Conservation (phyloP, 371 early-diverging fungal genomes). For the Encephalitozoon intestinalis region DNA sequence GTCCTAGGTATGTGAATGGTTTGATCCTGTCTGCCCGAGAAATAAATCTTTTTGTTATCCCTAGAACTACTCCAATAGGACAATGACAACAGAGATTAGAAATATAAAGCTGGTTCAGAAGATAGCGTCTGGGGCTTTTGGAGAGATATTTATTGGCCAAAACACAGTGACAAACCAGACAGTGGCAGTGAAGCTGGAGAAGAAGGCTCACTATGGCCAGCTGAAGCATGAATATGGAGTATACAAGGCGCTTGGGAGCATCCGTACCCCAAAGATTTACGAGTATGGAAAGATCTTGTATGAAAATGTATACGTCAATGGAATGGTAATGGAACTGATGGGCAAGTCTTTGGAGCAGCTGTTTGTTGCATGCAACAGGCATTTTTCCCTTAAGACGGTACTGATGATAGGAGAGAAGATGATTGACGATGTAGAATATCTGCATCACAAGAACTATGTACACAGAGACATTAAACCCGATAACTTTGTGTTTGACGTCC, state of each 20-base stretch:
- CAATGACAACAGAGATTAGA: constrained; percentile 50
- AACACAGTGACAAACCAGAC: constrained; percentile 57
- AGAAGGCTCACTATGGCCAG: constrained; percentile 55
- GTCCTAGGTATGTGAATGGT: background rate
- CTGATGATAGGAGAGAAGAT: constrained; percentile 89
- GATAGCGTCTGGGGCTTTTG: constrained; percentile 95
- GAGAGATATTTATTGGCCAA: constrained; percentile 84
- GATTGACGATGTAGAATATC: constrained; percentile 88
- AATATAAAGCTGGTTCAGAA: constrained; percentile 84
- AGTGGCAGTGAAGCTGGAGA: constrained; percentile 67
- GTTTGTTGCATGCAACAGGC: constrained; percentile 88
- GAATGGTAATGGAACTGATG: constrained; percentile 85
- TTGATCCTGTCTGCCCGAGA: background rate
- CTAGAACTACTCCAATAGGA: background rate
- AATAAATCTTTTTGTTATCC: constrained; percentile 21
- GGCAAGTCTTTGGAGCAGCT: constrained; percentile 94
- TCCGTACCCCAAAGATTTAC: constrained; percentile 57
- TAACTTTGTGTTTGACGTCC: constrained; percentile 92
- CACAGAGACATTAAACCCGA: constrained; percentile 99
- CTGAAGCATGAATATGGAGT: constrained; percentile 64
- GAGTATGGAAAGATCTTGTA: constrained; percentile 61
- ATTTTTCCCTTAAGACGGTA: constrained; percentile 93
- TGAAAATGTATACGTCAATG: constrained; percentile 56
- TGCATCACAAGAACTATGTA: constrained; percentile 86
- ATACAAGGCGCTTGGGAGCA: constrained; percentile 61